Percentiles rank a stretch among this genome's conserved stretches.
These are phyloP conservation scores for Suillus discolor DNA, from an alignment of 768 basidiomycete species.

Conservation along the genomic window DNA sequence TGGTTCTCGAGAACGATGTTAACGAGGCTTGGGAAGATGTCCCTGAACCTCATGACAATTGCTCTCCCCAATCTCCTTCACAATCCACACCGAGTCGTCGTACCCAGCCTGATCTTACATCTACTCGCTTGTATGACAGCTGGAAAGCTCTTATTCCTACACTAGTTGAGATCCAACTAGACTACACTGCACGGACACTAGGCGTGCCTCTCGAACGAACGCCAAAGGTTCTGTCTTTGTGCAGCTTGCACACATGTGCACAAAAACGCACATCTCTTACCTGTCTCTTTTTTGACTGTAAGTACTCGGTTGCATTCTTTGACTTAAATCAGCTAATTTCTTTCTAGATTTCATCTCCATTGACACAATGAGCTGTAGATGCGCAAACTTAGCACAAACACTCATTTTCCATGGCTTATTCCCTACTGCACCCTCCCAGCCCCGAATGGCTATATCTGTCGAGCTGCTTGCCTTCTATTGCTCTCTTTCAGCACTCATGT, in stretches of 20 bases:
- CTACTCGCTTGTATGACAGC: neutral
- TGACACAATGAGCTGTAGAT: conserved; percentile 21
- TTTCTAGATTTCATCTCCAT: conserved; percentile 21
- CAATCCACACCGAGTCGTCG: neutral
- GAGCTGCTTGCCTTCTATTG: conserved; percentile 35
- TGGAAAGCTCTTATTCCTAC: conserved; percentile 12
- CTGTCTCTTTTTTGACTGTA: neutral
- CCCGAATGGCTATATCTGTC: conserved; percentile 24
- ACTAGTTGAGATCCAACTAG: neutral
- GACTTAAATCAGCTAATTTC: neutral
- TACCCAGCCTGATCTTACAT: conserved; percentile 3
- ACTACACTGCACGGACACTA: neutral
- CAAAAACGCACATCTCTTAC: neutral
- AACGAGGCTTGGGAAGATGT: neutral
- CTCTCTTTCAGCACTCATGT: conserved; percentile 27
- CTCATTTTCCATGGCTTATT: conserved; percentile 35
- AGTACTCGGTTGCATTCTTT: neutral
- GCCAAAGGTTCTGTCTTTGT: neutral
- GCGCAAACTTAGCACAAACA: conserved; percentile 19
- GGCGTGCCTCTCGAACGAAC: neutral
- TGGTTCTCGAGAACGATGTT: neutral
- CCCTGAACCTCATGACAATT: neutral
- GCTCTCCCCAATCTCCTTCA: neutral
- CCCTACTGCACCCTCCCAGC: conserved; percentile 28
- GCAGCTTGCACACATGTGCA: neutral